Conservation (phyloP, 164 flowering plant species). For the Kalanchoe fedtschenkoi region DNA sequence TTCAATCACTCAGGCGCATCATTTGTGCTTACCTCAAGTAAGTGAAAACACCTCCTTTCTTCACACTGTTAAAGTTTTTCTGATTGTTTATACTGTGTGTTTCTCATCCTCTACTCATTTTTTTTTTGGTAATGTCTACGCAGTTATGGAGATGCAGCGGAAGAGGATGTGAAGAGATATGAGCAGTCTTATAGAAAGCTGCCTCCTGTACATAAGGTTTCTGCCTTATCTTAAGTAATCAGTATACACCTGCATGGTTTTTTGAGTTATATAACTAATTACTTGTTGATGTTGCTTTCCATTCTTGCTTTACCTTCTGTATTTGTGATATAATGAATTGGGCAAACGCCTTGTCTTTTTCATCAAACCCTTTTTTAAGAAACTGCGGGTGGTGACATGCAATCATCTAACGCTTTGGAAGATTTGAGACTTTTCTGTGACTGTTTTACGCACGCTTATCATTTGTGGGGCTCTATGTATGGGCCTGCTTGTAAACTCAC, state of each 20-base stretch:
- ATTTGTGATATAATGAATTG: no score
- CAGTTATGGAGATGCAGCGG: slow-evolving; percentile 89
- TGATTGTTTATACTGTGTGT: background rate
- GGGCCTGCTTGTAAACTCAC: no score
- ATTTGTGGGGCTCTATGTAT: no score
- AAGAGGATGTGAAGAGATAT: slow-evolving; percentile 65
- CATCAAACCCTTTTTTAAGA: no score
- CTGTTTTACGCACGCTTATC: no score
- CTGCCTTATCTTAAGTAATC: background rate
- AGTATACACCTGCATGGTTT: background rate
- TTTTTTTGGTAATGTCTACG: background rate
- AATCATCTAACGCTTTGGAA: no score
- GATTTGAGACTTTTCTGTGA: no score
- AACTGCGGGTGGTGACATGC: no score
- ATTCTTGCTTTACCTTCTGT: no score
- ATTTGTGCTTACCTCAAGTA: slow-evolving; percentile 92
- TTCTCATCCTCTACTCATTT: background rate
- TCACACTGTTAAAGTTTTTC: background rate
- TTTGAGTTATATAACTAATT: background rate
- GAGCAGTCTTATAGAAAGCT: slow-evolving; percentile 69
- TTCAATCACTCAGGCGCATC: slow-evolving; percentile 77
- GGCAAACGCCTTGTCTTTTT: no score
- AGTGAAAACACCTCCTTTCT: background rate
- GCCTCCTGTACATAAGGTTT: slow-evolving; percentile 70
- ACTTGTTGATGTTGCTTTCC: no score